phyloP scores from a whole-genome alignment of 495 filamentous ascomycete species.

The Jackrogersella multiformis region DNA sequence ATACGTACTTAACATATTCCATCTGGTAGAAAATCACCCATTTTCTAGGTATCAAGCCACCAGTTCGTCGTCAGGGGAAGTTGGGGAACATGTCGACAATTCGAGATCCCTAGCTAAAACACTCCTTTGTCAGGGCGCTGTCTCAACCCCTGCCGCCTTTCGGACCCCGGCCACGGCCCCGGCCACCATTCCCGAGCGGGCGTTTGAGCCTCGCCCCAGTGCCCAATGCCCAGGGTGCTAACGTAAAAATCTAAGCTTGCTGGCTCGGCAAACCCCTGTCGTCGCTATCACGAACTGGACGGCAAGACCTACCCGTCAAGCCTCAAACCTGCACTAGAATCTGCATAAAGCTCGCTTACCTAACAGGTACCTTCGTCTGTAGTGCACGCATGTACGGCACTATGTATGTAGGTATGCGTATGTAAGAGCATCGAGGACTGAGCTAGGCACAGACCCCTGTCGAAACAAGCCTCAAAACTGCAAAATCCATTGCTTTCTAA shows the following conservation, averaged over 20 bases:
- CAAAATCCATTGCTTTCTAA: slow-evolving; percentile 27
- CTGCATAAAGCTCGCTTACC: slow-evolving; percentile 31
- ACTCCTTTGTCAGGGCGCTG: slow-evolving; percentile 45
- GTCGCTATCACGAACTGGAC: slow-evolving; percentile 1
- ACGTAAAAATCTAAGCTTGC: slow-evolving; percentile 9
- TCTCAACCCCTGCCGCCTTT: slow-evolving; percentile 42
- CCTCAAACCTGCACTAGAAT: slow-evolving; percentile 25
- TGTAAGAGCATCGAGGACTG: slow-evolving; percentile 7
- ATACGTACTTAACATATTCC: not conserved
- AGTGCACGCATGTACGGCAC: too few relatives aligned
- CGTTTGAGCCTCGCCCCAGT: slow-evolving; percentile 25
- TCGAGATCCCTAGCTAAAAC: slow-evolving; percentile 35
- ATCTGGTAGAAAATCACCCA: slow-evolving; percentile 18
- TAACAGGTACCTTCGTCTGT: too few relatives aligned
- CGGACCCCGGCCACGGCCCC: slow-evolving; percentile 22
- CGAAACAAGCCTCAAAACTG: slow-evolving; percentile 45
- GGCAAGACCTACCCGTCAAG: slow-evolving; percentile 12
- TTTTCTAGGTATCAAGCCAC: slow-evolving; percentile 23
- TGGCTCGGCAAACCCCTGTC: not conserved
- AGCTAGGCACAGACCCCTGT: slow-evolving; percentile 28
- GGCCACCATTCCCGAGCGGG: slow-evolving; percentile 32
- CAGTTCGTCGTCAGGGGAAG: slow-evolving; percentile 26
- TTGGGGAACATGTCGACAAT: too few relatives aligned
- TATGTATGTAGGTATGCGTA: too few relatives aligned
- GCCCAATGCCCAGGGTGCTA: too few relatives aligned